A percentile compares a stretch with the other conserved stretches of the same genome.
These are phyloP conservation scores for Moniliophthora roreri DNA, from an alignment of 1,284 basidiomycete species.

Conservation along the genomic window DNA sequence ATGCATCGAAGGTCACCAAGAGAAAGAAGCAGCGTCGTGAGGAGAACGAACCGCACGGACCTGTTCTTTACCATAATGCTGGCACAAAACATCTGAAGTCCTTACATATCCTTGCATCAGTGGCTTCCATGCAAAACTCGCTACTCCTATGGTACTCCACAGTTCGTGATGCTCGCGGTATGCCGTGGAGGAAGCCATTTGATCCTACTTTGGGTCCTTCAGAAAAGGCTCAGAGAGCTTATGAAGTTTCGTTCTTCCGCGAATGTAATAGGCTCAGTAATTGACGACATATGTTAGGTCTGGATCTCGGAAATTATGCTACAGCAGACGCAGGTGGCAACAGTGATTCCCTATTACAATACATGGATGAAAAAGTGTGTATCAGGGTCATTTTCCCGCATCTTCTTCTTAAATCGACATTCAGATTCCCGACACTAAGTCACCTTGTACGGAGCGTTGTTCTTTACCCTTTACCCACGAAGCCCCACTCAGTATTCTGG, in stretches of 20 bases:
- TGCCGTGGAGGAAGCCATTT: conserved; percentile 86
- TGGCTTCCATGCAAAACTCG: conserved; percentile 23
- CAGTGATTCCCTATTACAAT: conserved; percentile 89
- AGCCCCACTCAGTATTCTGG: not conserved
- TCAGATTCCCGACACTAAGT: conserved; percentile 80
- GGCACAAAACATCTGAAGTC: conserved; percentile 6
- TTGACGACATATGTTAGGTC: conserved; percentile 46
- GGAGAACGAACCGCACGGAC: not conserved
- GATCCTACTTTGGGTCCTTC: conserved; percentile 47
- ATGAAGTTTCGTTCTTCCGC: conserved; percentile 54
- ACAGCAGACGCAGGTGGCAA: conserved; percentile 92
- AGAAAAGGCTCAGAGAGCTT: conserved; percentile 70
- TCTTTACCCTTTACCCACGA: not conserved
- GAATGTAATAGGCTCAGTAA: not conserved
- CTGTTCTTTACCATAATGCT: not conserved
- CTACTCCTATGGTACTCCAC: conserved; percentile 69
- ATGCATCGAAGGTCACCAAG: not conserved
- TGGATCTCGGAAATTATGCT: conserved; percentile 96
- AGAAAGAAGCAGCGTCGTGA: not conserved
- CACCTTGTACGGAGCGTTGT: conserved; percentile 56
- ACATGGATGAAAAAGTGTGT: conserved; percentile 79
- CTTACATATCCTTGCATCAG: conserved; percentile 6
- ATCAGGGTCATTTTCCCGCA: conserved; percentile 11
- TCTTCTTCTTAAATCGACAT: conserved; percentile 6
- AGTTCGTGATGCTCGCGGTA: conserved; percentile 64